Base-by-base conservation (phyloP, 768 basidiomycete species). In the Cystobasidium ongulense region DNA sequence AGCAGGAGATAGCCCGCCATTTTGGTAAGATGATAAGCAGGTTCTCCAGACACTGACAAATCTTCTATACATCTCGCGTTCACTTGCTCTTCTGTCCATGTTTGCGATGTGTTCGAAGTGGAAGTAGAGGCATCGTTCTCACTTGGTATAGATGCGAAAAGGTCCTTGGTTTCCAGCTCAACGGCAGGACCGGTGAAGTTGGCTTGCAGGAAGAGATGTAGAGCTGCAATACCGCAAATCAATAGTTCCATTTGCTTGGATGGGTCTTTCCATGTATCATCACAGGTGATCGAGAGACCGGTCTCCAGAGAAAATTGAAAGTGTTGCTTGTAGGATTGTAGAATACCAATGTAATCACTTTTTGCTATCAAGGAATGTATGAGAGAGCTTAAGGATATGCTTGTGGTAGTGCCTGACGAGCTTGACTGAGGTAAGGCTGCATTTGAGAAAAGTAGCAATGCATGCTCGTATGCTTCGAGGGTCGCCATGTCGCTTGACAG, bases 121-220 rank as follows among this genome's bases (percentile, higher is more conserved):
- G 15, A 18, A n/a, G 65, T 52, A 39, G 50, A 33, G n/a, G 68
- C 68, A 36, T 10, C 63, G 17, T 72, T 59, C 1, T 80, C 70
- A 8, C 57, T 70, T 43, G 53, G 5, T 0, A 75, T 74, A 39
- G 82, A 83, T 21, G 76, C 73, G 38, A 83, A 72, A 21, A 83
- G 66, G 25, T 76, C 82, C 77, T 70, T 0, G 77, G 85, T 79
- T 75, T 81, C 81, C 75, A 93, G 80, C 74, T 87, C 83, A 52
- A 96, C 85, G 78, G 90, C 85, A 1, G 96, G 96, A 4, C 96
- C 96, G 0, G 94, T 97, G 92, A 93, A 99, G 81, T 99, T 99
- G 33, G 84, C 85, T 80, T 99, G 96, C 3, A 93, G 84, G 82
- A 94, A 99, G 0, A 90, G 87, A 76, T 96, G 92, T 27, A 97